These are phyloP conservation scores for Boeremia lycopersici DNA, from an alignment of 2,329 filamentous ascomycete species.

Conservation along the genomic window DNA sequence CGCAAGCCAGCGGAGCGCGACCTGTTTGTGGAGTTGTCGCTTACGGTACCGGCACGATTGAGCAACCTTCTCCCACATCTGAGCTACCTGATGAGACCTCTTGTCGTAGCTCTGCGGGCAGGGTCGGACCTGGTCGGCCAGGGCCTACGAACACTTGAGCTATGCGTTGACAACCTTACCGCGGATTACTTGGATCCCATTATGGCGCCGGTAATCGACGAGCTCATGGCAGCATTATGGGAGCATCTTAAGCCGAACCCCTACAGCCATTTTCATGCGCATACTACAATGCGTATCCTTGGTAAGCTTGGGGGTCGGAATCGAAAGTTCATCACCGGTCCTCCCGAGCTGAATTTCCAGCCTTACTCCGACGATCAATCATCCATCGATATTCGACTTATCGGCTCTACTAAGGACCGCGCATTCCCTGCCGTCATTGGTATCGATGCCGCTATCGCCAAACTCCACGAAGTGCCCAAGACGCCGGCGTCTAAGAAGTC, in stretches of 20 bases:
- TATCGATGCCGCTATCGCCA: conserved; percentile 85
- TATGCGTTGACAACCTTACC: conserved; percentile 97
- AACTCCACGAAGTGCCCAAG: conserved; percentile 81
- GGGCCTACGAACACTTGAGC: conserved; percentile 87
- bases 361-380: conserved; percentile 85
- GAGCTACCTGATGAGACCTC: conserved; percentile 93
- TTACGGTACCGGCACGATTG: conserved; percentile 91
- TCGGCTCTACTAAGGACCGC: conserved; percentile 86
- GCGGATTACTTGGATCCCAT: conserved; percentile 98
- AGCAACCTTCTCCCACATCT: conserved; percentile 95
- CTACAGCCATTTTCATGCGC: conserved; percentile 96
- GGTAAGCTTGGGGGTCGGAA: conserved; percentile 96
- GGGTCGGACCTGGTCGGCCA: conserved; percentile 94
- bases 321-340: conserved; percentile 90
- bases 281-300: conserved; percentile 96
- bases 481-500: conserved; percentile 65
- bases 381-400: conserved; percentile 86
- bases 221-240: conserved; percentile 96
- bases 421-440: conserved; percentile 87
- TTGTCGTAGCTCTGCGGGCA: conserved; percentile 92
- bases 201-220: conserved; percentile 98
- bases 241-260: conserved; percentile 92
- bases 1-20: conserved; percentile 90
- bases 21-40: conserved; percentile 93
- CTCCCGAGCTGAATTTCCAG: conserved; percentile 81